Conservation (phyloP, 148 eudicot genomes). For the Fagopyrum tataricum region DNA sequence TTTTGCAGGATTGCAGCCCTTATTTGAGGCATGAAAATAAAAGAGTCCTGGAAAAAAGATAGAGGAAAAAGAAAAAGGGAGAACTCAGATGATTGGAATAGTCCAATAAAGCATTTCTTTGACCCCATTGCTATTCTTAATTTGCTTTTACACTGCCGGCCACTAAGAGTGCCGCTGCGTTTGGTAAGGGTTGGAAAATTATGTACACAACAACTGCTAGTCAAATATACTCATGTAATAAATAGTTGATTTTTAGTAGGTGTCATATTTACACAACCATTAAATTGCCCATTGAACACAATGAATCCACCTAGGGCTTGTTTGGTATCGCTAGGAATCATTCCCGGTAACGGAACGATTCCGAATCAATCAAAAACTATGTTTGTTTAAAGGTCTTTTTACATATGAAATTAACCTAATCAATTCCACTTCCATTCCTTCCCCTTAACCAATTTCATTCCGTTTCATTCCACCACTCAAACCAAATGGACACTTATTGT, state of each 20-base stretch:
- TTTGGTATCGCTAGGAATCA: too few species aligned
- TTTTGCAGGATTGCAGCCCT: not conserved
- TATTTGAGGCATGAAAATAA: not conserved
- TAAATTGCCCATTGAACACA: not conserved
- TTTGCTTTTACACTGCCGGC: not conserved
- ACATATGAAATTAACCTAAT: too few species aligned
- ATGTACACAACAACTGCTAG: not conserved
- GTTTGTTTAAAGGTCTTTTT: too few species aligned
- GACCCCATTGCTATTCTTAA: not conserved
- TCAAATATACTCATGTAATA: not conserved
- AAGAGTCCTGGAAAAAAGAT: not conserved
- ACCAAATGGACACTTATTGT: too few species aligned
- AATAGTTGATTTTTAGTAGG: not conserved
- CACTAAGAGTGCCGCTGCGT: not conserved
- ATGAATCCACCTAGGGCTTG: too few species aligned
- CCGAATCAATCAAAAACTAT: too few species aligned
- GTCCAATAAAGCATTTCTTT: not conserved
- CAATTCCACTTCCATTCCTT: too few species aligned
- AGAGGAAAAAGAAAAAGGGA: not conserved
- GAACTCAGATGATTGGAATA: not conserved
- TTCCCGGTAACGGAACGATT: too few species aligned
- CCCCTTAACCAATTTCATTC: too few species aligned
- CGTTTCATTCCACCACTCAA: too few species aligned
- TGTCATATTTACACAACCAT: not conserved
- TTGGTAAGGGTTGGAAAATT: not conserved